phyloP scores from a whole-genome alignment of 2,329 filamentous ascomycete genomes.

The Colletotrichum tanaceti region DNA sequence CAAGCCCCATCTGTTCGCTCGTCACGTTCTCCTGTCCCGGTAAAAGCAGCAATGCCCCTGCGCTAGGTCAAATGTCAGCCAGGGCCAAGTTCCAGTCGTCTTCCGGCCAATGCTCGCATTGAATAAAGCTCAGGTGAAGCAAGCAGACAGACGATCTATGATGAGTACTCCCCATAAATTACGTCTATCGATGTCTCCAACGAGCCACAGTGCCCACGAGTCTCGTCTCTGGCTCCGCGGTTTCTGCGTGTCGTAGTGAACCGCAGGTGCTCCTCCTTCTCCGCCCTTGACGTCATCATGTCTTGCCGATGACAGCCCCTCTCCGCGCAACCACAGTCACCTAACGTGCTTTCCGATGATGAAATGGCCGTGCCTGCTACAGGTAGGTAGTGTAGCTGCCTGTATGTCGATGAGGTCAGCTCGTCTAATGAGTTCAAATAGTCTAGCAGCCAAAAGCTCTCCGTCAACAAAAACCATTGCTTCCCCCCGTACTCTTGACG shows the following conservation, averaged over 20 bases:
- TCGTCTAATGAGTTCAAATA: slow-evolving; percentile 33
- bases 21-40: neutral
- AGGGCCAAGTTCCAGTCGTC: neutral
- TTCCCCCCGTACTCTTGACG: neutral
- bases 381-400: slow-evolving; percentile 17
- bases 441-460: neutral
- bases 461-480: too few relatives aligned
- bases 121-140: neutral
- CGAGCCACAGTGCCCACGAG: slow-evolving; percentile 19
- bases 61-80: neutral
- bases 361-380: slow-evolving; percentile 36
- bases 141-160: slow-evolving; percentile 30
- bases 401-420: slow-evolving; percentile 37
- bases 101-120: neutral
- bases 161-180: slow-evolving; percentile 37
- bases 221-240: slow-evolving; percentile 11
- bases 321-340: slow-evolving; percentile 11
- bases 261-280: slow-evolving; percentile 18
- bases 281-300: slow-evolving; percentile 40
- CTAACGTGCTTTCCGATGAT: slow-evolving; percentile 34
- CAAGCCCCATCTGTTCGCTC: neutral
- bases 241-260: slow-evolving; percentile 11
- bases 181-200: slow-evolving; percentile 15
- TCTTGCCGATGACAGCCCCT: slow-evolving; percentile 27
- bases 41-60: neutral